phyloP scores from a whole-genome alignment of 768 basidiomycete genomes.

The Rhizopogon vesiculosus region DNA sequence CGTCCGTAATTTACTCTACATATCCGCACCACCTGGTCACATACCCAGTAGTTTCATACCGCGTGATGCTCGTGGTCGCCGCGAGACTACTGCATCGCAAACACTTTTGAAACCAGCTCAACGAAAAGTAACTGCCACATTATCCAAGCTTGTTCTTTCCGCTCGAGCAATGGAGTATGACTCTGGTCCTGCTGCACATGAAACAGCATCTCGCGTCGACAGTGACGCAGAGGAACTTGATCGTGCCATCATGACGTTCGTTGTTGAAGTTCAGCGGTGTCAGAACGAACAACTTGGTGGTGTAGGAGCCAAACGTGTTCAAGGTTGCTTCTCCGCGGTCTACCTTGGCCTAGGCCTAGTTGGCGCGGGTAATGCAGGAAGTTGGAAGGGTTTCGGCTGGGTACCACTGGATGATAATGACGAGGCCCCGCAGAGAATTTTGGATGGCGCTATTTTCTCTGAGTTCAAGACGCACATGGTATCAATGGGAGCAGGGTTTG shows the following conservation, averaged over 20 bases:
- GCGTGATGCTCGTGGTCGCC: constrained; percentile 41
- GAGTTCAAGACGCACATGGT: constrained; percentile 47
- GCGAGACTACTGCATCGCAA: constrained; percentile 40
- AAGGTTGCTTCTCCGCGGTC: constrained; percentile 54
- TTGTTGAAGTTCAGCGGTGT: constrained; percentile 61
- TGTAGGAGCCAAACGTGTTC: constrained; percentile 44
- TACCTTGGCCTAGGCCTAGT: constrained; percentile 75
- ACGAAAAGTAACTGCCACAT: constrained; percentile 81
- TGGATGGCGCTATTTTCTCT: constrained; percentile 48
- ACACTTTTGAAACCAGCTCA: constrained; percentile 74
- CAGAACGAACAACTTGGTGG: constrained; percentile 30
- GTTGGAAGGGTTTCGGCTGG: constrained; percentile 87
- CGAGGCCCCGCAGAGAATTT: constrained; percentile 38
- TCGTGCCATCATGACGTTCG: constrained; percentile 63
- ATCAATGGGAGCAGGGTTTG: constrained; percentile 48
- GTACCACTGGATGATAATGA: constrained; percentile 50
- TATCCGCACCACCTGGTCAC: constrained; percentile 56
- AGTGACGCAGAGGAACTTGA: constrained; percentile 75
- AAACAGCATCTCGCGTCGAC: constrained; percentile 68
- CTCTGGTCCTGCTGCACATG: constrained; percentile 54
- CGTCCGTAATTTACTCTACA: constrained; percentile 76
- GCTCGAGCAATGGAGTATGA: constrained; percentile 88
- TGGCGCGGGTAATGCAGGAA: constrained; percentile 70
- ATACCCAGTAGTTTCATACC: constrained; percentile 53
- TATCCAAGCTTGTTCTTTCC: constrained; percentile 85